Percentiles rank a stretch among this genome's conserved stretches.
Conservation (phyloP, 352 stramenopile genomes). For the Chrysophaeum taylorii region DNA sequence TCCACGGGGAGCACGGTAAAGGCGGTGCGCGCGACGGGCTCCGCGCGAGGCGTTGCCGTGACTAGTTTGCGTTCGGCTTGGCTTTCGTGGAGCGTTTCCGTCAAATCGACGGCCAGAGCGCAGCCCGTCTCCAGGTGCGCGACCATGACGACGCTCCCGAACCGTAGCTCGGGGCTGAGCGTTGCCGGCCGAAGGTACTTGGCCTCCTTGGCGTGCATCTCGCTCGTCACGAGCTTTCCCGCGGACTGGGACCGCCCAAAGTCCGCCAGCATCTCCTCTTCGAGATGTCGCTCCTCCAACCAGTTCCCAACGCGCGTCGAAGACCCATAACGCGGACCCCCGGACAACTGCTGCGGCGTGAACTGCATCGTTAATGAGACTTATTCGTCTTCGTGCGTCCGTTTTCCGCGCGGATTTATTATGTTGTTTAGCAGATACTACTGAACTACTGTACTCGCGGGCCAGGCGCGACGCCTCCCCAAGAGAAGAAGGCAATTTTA, state of each 20-base stretch:
- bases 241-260: neutral
- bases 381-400: constrained; percentile 3
- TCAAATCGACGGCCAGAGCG: constrained; percentile 19
- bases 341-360: constrained; percentile 31
- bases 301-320: constrained; percentile 30
- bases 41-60: neutral
- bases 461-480: too few relatives aligned
- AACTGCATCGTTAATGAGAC: constrained; percentile 27
- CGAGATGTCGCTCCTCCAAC: constrained; percentile 23
- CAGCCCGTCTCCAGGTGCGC: neutral
- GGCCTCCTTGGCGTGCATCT: neutral
- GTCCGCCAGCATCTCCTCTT: constrained; percentile 16
- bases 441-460: too few relatives aligned
- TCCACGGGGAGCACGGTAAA: constrained; percentile 16
- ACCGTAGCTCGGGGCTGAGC: constrained; percentile 13
- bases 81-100: constrained; percentile 19
- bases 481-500: too few relatives aligned
- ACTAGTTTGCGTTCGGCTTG: neutral
- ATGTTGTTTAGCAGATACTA: too few relatives aligned
- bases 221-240: constrained; percentile 9
- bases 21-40: constrained; percentile 13
- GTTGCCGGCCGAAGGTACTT: constrained; percentile 12
- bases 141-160: constrained; percentile 28
- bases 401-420: too few relatives aligned
- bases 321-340: constrained; percentile 18